These are phyloP conservation scores for Brassica nigra DNA, from an alignment of 345 rosid genomes.

Conservation along the genomic window DNA sequence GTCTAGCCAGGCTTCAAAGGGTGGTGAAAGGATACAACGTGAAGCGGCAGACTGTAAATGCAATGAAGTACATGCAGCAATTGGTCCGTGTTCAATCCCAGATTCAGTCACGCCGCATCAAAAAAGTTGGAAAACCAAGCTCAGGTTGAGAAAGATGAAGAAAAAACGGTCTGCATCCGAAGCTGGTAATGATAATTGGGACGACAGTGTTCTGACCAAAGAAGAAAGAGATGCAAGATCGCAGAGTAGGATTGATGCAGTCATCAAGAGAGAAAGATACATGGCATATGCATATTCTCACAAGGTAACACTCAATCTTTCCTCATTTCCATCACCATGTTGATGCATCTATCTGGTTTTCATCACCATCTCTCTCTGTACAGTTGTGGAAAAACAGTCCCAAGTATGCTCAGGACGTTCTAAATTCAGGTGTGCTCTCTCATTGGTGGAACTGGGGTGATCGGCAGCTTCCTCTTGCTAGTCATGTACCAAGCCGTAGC, in stretches of 20 bases:
- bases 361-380: background rate
- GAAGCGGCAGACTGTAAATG: constrained; percentile 81
- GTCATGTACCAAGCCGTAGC: constrained; percentile 49
- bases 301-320: constrained; percentile 57
- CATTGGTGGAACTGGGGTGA: constrained; percentile 99
- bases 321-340: constrained; percentile 3
- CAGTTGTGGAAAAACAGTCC: constrained; percentile 67
- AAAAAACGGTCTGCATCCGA: constrained; percentile 57
- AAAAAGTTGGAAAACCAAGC: constrained; percentile 82
- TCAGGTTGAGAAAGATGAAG: constrained; percentile 48
- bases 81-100: constrained; percentile 88
- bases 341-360: no score
- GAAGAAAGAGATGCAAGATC: constrained; percentile 73
- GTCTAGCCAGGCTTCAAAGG: constrained; percentile 94
- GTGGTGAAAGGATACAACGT: constrained; percentile 86
- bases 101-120: constrained; percentile 91
- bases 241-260: constrained; percentile 75
- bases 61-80: constrained; percentile 92
- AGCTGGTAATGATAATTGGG: constrained; percentile 77
- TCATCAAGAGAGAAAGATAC: constrained; percentile 79
- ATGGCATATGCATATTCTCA: constrained; percentile 88
- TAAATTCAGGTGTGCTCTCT: constrained; percentile 59
- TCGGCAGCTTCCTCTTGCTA: constrained; percentile 57
- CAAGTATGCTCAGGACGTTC: constrained; percentile 48
- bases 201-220: constrained; percentile 76